Conservation (phyloP, 345 rosid genomes). For the Cochlearia excelsa region DNA sequence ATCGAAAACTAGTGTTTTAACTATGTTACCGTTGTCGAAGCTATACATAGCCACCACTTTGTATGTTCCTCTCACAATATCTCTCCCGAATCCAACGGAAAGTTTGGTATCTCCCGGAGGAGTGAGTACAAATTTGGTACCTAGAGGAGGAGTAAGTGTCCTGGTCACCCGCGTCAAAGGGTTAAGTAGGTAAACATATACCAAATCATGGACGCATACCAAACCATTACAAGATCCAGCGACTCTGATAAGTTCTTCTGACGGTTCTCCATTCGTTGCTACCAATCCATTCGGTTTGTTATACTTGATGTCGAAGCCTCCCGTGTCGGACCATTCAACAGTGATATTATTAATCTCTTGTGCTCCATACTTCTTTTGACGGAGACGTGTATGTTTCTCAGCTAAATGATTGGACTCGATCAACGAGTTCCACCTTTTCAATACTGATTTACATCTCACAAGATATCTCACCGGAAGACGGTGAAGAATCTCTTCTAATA, state of each 20-base stretch:
- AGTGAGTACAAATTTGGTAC: background rate
- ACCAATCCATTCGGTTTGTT: background rate
- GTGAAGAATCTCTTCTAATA: conserved; percentile 20
- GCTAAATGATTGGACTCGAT: conserved; percentile 1
- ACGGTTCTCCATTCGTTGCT: background rate
- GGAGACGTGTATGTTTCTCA: conserved; percentile 8
- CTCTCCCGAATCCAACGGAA: conserved; percentile 21
- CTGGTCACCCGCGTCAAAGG: background rate
- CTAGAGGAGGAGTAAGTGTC: conserved; percentile 9
- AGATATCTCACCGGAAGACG: conserved; percentile 3
- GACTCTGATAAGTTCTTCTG: background rate
- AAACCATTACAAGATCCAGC: conserved; percentile 22
- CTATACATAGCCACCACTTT: conserved; percentile 13
- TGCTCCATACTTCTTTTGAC: background rate
- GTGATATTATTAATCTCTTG: conserved; percentile 6
- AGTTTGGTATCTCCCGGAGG: conserved; percentile 5
- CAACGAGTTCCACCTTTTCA: conserved; percentile 13
- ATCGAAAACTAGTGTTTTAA: conserved; percentile 5
- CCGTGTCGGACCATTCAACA: background rate
- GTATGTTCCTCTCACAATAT: conserved; percentile 19
- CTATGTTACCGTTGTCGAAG: background rate
- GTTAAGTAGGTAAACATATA: background rate
- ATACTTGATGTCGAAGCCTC: background rate
- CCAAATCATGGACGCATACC: conserved; percentile 11
- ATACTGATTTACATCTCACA: conserved; percentile 5